phyloP scores from a whole-genome alignment of 208 protist species.

The Leishmania guyanensis region DNA sequence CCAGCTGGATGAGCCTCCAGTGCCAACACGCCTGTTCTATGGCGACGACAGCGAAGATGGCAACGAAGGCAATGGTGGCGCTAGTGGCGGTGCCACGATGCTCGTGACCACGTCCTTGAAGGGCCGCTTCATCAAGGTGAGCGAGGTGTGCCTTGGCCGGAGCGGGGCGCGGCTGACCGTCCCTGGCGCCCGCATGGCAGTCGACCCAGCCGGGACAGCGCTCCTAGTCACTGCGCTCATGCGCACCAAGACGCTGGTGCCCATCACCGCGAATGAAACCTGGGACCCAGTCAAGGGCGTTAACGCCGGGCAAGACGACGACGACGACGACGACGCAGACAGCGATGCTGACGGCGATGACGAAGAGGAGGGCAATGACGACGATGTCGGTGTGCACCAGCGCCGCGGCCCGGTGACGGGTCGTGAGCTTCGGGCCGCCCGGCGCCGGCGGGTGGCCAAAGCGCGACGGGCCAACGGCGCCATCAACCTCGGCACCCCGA shows the following conservation, averaged over 20 bases:
- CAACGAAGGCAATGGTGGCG: neutral
- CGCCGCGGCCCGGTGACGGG: slow-evolving; percentile 13
- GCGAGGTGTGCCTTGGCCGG: slow-evolving; percentile 96
- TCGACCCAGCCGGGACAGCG: slow-evolving; percentile 95
- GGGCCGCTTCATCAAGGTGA: slow-evolving; percentile 93
- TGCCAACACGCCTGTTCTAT: slow-evolving; percentile 40
- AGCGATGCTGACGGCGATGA: slow-evolving; percentile 29
- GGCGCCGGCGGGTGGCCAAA: slow-evolving; percentile 24
- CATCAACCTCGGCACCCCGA: slow-evolving; percentile 60
- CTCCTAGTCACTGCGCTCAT: slow-evolving; percentile 95
- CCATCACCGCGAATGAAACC: slow-evolving; percentile 34
- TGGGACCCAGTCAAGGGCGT: slow-evolving; percentile 19
- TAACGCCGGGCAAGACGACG: slow-evolving; percentile 23
- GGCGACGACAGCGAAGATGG: slow-evolving; percentile 15
- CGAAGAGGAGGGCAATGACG: slow-evolving; percentile 18
- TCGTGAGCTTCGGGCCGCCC: slow-evolving; percentile 23
- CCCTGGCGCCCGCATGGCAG: slow-evolving; percentile 94
- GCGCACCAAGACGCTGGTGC: slow-evolving; percentile 71
- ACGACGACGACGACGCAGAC: slow-evolving; percentile 21
- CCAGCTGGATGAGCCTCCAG: slow-evolving; percentile 66
- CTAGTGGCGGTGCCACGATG: slow-evolving; percentile 13
- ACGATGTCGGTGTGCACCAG: slow-evolving; percentile 19
- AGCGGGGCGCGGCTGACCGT: slow-evolving; percentile 96
- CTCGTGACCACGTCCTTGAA: slow-evolving; percentile 62
- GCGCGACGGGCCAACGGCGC: slow-evolving; percentile 40